These are phyloP conservation scores for Xerocomus tenax DNA, from an alignment of 1,284 basidiomycete genomes.

Conservation along the genomic window DNA sequence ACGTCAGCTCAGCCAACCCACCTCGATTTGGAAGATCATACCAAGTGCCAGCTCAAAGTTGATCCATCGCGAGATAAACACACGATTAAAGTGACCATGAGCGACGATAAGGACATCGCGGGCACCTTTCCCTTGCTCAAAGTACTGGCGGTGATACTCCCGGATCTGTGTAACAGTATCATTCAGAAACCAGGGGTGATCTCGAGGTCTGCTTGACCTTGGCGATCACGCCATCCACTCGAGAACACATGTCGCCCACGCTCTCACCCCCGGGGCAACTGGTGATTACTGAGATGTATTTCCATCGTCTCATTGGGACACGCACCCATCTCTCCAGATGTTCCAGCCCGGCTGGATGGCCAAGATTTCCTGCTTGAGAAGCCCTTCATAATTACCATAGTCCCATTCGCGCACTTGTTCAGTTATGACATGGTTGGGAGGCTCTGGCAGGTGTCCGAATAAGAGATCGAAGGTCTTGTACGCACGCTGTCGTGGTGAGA, in stretches of 20 bases:
- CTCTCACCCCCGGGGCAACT: constrained; percentile 86
- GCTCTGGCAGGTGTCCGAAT: constrained; percentile 48
- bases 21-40: constrained; percentile 23
- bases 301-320: constrained; percentile 4
- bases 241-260: constrained; percentile 65
- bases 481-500: constrained; percentile 81
- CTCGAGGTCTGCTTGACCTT: constrained; percentile 36
- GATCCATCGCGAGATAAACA: constrained; percentile 77
- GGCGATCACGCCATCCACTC: constrained; percentile 70
- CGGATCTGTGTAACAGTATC: constrained; percentile 45
- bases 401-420: constrained; percentile 79
- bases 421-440: constrained; percentile 50
- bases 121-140: constrained; percentile 53
- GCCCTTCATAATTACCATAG: constrained; percentile 86
- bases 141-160: constrained; percentile 65
- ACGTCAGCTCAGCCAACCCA: constrained; percentile 3
- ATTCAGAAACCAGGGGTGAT: not conserved
- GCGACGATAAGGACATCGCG: constrained; percentile 71
- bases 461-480: constrained; percentile 78
- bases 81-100: constrained; percentile 80
- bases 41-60: constrained; percentile 59
- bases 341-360: constrained; percentile 59
- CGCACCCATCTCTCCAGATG: constrained; percentile 78
- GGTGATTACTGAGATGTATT: not conserved
- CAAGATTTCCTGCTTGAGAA: constrained; percentile 67